phyloP scores from a whole-genome alignment of 192 early-diverging fungal species.

The Spinellus fusiger region DNA sequence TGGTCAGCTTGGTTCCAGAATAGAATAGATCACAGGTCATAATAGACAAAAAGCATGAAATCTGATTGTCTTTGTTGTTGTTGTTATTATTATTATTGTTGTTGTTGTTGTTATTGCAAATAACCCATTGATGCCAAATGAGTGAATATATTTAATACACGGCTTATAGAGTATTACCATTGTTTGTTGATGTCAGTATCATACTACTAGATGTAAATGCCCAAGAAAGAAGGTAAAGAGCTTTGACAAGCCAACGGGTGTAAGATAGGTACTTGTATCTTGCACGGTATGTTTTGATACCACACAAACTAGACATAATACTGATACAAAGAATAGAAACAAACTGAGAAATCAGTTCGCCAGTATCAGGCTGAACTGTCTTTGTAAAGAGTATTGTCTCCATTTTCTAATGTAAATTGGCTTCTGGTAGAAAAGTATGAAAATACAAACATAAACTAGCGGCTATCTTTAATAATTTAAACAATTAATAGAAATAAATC shows the following conservation, averaged over 20 bases:
- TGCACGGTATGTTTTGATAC: constrained; percentile 24
- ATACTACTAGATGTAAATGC: constrained; percentile 33
- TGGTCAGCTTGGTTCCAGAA: constrained; percentile 34
- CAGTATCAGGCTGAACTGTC: too few species aligned
- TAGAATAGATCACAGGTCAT: constrained; percentile 43
- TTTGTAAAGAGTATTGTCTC: too few species aligned
- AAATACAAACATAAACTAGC: too few species aligned
- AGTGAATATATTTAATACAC: not conserved
- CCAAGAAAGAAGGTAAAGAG: constrained; percentile 42
- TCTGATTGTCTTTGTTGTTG: constrained; percentile 11
- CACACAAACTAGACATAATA: constrained; percentile 19
- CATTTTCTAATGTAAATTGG: too few species aligned
- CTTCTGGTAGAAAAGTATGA: too few species aligned
- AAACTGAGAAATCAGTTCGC: too few species aligned
- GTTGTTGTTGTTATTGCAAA: not conserved
- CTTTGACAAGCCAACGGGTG: constrained; percentile 30
- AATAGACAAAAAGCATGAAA: constrained; percentile 35
- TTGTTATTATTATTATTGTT: not conserved
- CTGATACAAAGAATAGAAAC: too few species aligned
- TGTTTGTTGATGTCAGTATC: constrained; percentile 39
- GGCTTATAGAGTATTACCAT: constrained; percentile 16
- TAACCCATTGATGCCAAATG: not conserved
- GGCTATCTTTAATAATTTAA: too few species aligned
- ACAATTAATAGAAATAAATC: too few species aligned
- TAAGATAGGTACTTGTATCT: constrained; percentile 28